phyloP scores from a whole-genome alignment of 805 yeast species.

The Komagataella kurtzmanii region DNA sequence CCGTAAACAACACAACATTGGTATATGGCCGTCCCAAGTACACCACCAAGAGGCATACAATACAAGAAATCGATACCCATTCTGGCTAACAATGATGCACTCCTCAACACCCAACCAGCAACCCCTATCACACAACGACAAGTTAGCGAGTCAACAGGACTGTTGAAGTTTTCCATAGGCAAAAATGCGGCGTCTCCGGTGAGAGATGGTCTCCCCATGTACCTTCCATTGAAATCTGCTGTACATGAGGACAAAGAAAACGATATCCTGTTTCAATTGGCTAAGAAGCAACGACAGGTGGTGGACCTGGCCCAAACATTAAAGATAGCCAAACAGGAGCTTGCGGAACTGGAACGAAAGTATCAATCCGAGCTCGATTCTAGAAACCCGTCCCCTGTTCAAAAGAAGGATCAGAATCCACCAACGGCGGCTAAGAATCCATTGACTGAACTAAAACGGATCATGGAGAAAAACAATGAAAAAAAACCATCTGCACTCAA shows the following conservation, averaged over 20 bases:
- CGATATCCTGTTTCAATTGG: not conserved
- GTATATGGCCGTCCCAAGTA: not conserved
- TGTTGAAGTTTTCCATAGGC: conserved; percentile 27
- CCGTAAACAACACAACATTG: not conserved
- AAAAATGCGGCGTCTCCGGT: conserved; percentile 4
- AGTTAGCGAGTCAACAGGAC: conserved; percentile 36
- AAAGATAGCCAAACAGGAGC: not conserved
- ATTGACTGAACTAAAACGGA: not conserved
- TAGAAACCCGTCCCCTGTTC: not conserved
- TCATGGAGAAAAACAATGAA: not conserved
- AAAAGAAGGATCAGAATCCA: not conserved
- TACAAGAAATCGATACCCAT: not conserved
- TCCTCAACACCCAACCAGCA: not conserved
- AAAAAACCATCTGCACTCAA: not conserved
- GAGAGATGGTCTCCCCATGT: conserved; percentile 19
- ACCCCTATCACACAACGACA: conserved; percentile 20
- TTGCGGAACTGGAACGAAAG: not conserved
- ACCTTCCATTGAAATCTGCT: conserved; percentile 16
- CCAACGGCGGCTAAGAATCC: not conserved
- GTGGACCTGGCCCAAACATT: not conserved
- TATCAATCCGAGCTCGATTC: not conserved
- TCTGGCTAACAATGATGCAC: not conserved
- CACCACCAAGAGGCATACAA: not conserved
- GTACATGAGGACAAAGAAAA: not conserved
- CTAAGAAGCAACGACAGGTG: not conserved